phyloP scores from a whole-genome alignment of 345 rosid species.

The Corymbia maculata region DNA sequence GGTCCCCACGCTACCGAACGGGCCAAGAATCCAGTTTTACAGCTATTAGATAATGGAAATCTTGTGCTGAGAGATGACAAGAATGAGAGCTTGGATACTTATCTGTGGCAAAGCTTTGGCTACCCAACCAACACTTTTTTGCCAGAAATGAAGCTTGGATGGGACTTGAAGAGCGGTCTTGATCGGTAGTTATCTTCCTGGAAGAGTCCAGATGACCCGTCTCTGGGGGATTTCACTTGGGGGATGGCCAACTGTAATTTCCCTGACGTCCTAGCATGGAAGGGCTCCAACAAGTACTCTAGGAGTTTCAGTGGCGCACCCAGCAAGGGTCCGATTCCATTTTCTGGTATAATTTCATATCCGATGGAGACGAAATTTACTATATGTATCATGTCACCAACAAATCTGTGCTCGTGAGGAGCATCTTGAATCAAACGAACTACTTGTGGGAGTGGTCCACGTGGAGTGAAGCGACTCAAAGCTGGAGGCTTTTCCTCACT shows the following conservation, averaged over 20 bases:
- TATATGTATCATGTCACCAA: background rate
- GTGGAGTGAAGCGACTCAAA: background rate
- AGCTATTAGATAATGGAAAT: constrained; percentile 33
- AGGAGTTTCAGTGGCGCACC: constrained; percentile 15
- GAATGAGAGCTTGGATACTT: background rate
- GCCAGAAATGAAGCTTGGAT: constrained; percentile 34
- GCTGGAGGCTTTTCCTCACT: background rate
- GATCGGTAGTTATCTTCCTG: constrained; percentile 11
- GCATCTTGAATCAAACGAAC: background rate
- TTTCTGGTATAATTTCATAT: constrained; percentile 3
- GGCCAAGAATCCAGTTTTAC: constrained; percentile 8
- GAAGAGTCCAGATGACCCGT: constrained; percentile 21
- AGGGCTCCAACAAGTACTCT: background rate
- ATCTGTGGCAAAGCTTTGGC: constrained; percentile 39
- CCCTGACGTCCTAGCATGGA: constrained; percentile 6
- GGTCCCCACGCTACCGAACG: constrained; percentile 7
- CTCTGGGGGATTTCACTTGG: constrained; percentile 9
- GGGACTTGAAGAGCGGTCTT: background rate
- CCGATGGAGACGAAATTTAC: background rate
- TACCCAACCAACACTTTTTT: constrained; percentile 24
- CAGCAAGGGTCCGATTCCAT: constrained; percentile 1
- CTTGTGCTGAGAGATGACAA: constrained; percentile 20
- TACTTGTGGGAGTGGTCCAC: constrained; percentile 5
- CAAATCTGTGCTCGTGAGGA: background rate
- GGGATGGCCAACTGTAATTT: constrained; percentile 9